Conservation (phyloP, 1,139 yeast species). For the Spathaspora jeffriesii region DNA sequence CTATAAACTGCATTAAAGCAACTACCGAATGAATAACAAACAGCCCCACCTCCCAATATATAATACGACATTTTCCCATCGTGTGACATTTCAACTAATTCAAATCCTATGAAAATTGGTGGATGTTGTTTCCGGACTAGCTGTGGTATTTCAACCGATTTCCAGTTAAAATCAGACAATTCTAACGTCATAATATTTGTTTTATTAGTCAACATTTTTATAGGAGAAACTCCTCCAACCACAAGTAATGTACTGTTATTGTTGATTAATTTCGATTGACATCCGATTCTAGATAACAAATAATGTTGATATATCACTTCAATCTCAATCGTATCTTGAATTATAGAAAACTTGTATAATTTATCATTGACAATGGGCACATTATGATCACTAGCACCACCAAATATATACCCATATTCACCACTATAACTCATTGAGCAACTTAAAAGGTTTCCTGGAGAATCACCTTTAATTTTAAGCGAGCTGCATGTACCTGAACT, state of each 20-base stretch:
- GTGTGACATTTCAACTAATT: slow-evolving; percentile 23
- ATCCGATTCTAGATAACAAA: slow-evolving; percentile 44
- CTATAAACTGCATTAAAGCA: slow-evolving; percentile 47
- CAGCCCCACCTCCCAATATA: slow-evolving; percentile 75
- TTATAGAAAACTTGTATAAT: slow-evolving; percentile 32
- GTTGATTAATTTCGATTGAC: slow-evolving; percentile 27
- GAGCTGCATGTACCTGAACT: slow-evolving; percentile 15
- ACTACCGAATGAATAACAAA: slow-evolving; percentile 83
- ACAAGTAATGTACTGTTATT: slow-evolving; percentile 33
- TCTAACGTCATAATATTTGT: slow-evolving; percentile 18
- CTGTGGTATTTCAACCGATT: slow-evolving; percentile 27
- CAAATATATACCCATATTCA: slow-evolving; percentile 46
- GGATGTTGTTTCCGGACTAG: slow-evolving; percentile 34
- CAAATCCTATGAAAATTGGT: slow-evolving; percentile 66
- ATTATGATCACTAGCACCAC: slow-evolving; percentile 48
- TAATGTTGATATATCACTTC: slow-evolving; percentile 9
- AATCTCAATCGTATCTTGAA: slow-evolving; percentile 12
- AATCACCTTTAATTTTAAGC: slow-evolving; percentile 16
- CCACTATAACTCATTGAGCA: slow-evolving; percentile 35
- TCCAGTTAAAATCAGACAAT: slow-evolving; percentile 17
- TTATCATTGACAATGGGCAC: slow-evolving; percentile 32
- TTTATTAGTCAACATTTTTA: slow-evolving; percentile 32
- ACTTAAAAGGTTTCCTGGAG: slow-evolving; percentile 22
- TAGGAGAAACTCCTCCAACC: slow-evolving; percentile 62
- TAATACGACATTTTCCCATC: slow-evolving; percentile 16